phyloP scores from a whole-genome alignment of 352 stramenopile species.

The Globisporangium ultimum region DNA sequence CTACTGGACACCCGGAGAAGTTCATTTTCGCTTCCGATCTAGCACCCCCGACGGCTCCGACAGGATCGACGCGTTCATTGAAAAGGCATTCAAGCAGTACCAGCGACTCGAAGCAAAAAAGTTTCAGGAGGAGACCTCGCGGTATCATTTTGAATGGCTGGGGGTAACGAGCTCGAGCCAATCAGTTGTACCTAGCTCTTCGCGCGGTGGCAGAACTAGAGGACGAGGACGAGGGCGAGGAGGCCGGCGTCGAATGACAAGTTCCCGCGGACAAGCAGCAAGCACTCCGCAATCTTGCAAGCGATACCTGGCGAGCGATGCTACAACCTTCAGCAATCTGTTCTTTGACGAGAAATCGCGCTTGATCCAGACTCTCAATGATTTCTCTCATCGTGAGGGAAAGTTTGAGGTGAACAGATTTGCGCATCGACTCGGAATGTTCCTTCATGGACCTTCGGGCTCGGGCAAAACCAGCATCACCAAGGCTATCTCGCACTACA shows the following conservation, averaged over 20 bases:
- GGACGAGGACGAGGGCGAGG: not conserved
- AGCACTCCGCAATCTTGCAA: slow-evolving; percentile 17
- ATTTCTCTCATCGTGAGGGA: slow-evolving; percentile 42
- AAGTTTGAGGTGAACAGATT: slow-evolving; percentile 69
- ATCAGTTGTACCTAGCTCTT: not conserved
- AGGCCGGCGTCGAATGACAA: not conserved
- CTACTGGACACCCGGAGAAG: not conserved
- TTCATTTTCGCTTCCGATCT: slow-evolving; percentile 14
- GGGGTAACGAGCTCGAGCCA: not conserved
- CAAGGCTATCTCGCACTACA: slow-evolving; percentile 54
- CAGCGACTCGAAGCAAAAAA: slow-evolving; percentile 11
- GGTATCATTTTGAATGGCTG: slow-evolving; percentile 7
- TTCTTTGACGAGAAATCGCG: slow-evolving; percentile 65
- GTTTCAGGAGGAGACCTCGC: slow-evolving; percentile 13
- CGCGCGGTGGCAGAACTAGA: not conserved
- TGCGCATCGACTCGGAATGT: slow-evolving; percentile 62
- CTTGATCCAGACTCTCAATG: slow-evolving; percentile 39
- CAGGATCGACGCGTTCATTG: slow-evolving; percentile 22
- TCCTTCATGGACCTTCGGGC: slow-evolving; percentile 69
- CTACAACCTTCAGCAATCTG: slow-evolving; percentile 65
- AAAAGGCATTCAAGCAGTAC: slow-evolving; percentile 15
- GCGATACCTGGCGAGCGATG: slow-evolving; percentile 55
- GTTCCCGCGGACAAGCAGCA: not conserved
- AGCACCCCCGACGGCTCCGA: slow-evolving; percentile 7
- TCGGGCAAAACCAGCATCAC: slow-evolving; percentile 73